Percentiles rank a stretch among this genome's conserved stretches.
phyloP scores from a whole-genome alignment of 495 filamentous ascomycete genomes.

The Xylaria curta region DNA sequence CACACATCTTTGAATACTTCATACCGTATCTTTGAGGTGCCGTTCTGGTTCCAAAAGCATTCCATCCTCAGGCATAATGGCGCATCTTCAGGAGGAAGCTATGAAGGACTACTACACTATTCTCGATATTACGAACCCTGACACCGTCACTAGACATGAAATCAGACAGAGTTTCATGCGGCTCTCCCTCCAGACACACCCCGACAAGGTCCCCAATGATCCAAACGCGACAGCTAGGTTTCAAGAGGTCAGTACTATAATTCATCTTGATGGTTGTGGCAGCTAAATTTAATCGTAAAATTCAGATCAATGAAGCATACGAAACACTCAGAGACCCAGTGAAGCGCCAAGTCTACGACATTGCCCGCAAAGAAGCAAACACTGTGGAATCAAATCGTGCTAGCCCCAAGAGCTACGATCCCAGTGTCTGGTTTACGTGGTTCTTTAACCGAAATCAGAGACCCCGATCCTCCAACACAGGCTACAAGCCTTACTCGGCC shows the following conservation, averaged over 20 bases:
- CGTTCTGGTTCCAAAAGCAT: not conserved
- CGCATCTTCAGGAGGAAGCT: not conserved
- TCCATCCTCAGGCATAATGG: not conserved
- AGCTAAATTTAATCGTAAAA: not conserved
- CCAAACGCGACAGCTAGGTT: not conserved
- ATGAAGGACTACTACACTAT: not conserved
- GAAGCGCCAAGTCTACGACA: not conserved
- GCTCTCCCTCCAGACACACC: not conserved
- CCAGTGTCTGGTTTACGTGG: not conserved
- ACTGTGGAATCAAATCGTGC: not conserved
- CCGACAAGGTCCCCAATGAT: not conserved
- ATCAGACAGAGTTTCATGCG: not conserved
- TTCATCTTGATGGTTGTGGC: not conserved
- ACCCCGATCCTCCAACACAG: not conserved
- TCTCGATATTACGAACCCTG: not conserved
- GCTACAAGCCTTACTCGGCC: not conserved
- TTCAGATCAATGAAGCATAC: not conserved
- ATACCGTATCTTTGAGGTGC: not conserved
- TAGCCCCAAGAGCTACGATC: not conserved
- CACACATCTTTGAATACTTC: not conserved
- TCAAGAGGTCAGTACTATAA: not conserved
- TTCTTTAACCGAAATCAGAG: not conserved
- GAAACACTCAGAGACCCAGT: not conserved
- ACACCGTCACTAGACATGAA: not conserved
- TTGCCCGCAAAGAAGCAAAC: not conserved